phyloP scores from a whole-genome alignment of 345 rosid species.

The Dovyalis caffra region DNA sequence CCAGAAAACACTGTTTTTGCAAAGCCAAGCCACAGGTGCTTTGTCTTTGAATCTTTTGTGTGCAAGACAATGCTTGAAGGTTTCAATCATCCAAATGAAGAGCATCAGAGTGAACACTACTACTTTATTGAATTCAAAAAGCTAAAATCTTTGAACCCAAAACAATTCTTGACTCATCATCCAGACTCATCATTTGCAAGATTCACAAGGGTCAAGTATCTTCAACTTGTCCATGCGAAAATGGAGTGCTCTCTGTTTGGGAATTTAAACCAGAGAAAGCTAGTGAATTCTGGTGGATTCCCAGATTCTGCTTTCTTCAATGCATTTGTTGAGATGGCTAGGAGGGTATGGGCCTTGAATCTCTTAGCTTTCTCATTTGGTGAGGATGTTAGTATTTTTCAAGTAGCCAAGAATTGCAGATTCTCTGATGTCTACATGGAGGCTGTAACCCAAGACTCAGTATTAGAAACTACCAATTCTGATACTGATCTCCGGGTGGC shows the following conservation, averaged over 20 bases:
- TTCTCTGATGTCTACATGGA: conserved; percentile 96
- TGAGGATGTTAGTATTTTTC: conserved; percentile 61
- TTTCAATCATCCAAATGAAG: conserved; percentile 41
- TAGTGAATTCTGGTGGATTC: conserved; percentile 61
- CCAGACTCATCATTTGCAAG: conserved; percentile 52
- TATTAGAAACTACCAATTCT: conserved; percentile 17
- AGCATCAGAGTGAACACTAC: conserved; percentile 21
- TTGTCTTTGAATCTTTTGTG: conserved; percentile 74
- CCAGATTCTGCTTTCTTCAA: conserved; percentile 76
- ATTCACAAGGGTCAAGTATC: conserved; percentile 61
- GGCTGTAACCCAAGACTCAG: conserved; percentile 56
- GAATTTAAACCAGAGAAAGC: conserved; percentile 79
- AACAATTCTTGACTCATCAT: conserved; percentile 48
- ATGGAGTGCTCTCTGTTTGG: conserved; percentile 96
- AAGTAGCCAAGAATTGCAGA: conserved; percentile 56
- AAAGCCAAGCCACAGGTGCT: conserved; percentile 48
- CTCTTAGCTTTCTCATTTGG: conserved; percentile 62
- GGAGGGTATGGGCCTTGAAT: conserved; percentile 73
- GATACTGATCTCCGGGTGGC: conserved; percentile 52
- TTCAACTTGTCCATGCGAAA: conserved; percentile 77
- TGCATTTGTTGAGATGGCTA: conserved; percentile 72
- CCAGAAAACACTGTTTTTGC: conserved; percentile 39
- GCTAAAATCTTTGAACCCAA: conserved; percentile 46
- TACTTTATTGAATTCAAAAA: conserved; percentile 49
- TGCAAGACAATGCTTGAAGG: conserved; percentile 63